Conservation (phyloP, 2,329 filamentous ascomycete genomes). For the Aspergillus terreus region DNA sequence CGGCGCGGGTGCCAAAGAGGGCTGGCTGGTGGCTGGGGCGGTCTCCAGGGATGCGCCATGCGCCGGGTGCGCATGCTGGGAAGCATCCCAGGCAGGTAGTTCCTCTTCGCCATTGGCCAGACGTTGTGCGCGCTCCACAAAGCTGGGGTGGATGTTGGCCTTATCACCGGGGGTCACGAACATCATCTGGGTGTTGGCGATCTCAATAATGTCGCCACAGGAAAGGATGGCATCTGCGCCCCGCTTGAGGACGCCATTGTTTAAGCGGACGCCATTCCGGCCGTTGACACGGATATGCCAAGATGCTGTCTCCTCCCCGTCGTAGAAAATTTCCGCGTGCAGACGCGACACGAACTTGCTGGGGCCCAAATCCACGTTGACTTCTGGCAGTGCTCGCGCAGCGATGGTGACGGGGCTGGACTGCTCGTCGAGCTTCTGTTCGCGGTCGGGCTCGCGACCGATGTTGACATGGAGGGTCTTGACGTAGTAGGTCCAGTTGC, state of each 20-base stretch:
- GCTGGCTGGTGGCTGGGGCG: constrained; percentile 22
- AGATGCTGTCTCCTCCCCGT: constrained; percentile 57
- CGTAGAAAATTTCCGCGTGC: constrained; percentile 72
- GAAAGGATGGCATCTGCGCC: constrained; percentile 64
- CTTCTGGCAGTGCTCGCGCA: constrained; percentile 42
- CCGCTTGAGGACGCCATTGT: constrained; percentile 67
- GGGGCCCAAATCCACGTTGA: constrained; percentile 87
- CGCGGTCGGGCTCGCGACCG: constrained; percentile 47
- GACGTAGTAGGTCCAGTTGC: constrained; percentile 52
- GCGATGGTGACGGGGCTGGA: constrained; percentile 46
- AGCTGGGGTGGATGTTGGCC: constrained; percentile 65
- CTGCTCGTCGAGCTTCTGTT: constrained; percentile 40
- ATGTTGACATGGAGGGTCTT: constrained; percentile 48
- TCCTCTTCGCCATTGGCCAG: constrained; percentile 40
- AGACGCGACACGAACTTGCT: constrained; percentile 76
- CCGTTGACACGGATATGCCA: constrained; percentile 89
- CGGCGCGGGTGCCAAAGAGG: constrained; percentile 41
- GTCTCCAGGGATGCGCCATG: constrained; percentile 11
- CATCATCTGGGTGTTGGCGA: constrained; percentile 95
- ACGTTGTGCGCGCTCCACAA: constrained; percentile 63
- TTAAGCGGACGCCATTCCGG: constrained; percentile 83
- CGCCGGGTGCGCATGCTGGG: constrained; percentile 37
- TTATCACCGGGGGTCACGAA: constrained; percentile 85
- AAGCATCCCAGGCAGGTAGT: constrained; percentile 32
- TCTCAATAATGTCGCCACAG: constrained; percentile 87